phyloP scores from a whole-genome alignment of 345 rosid species.

The Eucalyptus pauciflora region DNA sequence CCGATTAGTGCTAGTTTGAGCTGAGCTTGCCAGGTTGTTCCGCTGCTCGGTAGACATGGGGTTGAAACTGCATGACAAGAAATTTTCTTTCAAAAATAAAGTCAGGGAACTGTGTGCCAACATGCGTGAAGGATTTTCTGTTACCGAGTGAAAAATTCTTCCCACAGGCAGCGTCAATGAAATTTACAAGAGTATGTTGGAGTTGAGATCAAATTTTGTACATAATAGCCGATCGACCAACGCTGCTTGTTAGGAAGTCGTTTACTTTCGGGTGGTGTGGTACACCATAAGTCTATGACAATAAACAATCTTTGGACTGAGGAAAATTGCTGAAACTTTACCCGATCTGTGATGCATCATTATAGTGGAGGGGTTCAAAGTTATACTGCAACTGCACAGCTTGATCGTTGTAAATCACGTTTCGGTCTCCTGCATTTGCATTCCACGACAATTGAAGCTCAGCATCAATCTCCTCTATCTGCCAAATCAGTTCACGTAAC shows the following conservation, averaged over 20 bases:
- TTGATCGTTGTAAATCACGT: not conserved
- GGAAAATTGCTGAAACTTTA: not conserved
- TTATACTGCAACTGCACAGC: not conserved
- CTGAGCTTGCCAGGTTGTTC: not conserved
- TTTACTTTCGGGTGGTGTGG: not conserved
- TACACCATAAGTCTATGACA: not conserved
- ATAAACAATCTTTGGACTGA: not conserved
- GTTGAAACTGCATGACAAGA: slow-evolving; percentile 1
- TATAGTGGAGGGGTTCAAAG: not conserved
- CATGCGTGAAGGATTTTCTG: not conserved
- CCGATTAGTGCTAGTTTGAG: slow-evolving; percentile 1
- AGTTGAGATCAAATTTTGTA: not conserved
- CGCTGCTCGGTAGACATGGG: not conserved
- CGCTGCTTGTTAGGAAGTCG: not conserved
- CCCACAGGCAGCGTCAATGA: not conserved
- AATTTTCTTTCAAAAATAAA: not conserved
- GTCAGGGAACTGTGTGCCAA: not conserved
- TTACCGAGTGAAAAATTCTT: not conserved
- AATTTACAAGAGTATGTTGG: not conserved
- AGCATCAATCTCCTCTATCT: not conserved
- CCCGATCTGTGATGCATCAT: not conserved
- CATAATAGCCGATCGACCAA: not conserved
- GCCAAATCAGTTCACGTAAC: not conserved
- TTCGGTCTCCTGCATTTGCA: not conserved
- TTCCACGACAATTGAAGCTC: not conserved